phyloP scores from a whole-genome alignment of 192 early-diverging fungal genomes.

The Dissophora globulifera region DNA sequence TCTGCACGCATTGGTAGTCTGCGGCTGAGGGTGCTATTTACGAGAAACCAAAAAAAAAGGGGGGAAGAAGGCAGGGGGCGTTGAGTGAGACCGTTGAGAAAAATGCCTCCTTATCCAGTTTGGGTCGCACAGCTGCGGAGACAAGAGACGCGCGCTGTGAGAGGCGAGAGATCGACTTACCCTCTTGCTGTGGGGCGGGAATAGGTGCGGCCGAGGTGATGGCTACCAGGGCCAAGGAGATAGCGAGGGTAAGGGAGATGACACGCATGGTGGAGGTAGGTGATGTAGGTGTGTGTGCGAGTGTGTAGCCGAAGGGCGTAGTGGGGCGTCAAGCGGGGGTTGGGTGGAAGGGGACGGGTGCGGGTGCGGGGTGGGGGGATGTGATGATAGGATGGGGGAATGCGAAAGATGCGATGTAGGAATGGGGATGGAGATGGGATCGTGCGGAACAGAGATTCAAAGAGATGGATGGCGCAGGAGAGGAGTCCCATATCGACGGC shows the following conservation, averaged over 20 bases:
- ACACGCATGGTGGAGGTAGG: slow-evolving; percentile 20
- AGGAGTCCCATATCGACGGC: background rate
- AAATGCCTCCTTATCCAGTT: background rate
- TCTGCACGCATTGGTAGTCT: slow-evolving; percentile 25
- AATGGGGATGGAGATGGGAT: background rate
- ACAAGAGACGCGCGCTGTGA: too few relatives aligned
- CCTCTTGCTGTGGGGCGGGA: slow-evolving; percentile 5
- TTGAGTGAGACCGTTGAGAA: background rate
- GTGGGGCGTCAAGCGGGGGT: background rate
- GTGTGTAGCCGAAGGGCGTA: background rate
- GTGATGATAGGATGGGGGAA: background rate
- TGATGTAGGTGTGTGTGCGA: background rate
- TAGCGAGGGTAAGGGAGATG: slow-evolving; percentile 28
- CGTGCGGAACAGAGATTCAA: background rate
- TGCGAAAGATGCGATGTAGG: background rate
- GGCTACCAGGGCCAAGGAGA: slow-evolving; percentile 27
- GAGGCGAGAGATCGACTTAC: slow-evolving; percentile 11
- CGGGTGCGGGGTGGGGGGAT: background rate
- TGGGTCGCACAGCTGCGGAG: too few relatives aligned
- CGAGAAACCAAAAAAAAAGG: too few relatives aligned
- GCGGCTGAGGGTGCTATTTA: background rate
- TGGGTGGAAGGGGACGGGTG: background rate
- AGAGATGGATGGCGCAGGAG: too few relatives aligned
- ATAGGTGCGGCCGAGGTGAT: slow-evolving; percentile 28
- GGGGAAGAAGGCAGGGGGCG: too few relatives aligned